Evolutionary conservation across 2,329 filamentous ascomycete species (phyloP), one percentile per base, ranked within the genome.

Genomic region (Colletotrichum echinochloae): DNA sequence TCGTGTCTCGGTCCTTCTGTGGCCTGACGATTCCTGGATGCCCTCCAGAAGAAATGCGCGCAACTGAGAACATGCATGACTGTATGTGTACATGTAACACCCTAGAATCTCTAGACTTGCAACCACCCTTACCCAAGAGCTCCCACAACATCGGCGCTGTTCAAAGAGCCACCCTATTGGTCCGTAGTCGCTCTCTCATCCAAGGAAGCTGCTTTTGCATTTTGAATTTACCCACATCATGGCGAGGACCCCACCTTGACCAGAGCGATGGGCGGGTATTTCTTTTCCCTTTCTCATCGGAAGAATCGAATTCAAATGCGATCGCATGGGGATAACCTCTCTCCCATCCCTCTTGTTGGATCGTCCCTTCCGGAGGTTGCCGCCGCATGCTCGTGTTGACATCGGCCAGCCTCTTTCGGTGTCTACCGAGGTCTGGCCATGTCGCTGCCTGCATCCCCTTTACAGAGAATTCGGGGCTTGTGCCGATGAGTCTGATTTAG

Each of bases 21-120:
- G 49, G 56, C 67, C 56, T 35, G 46, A 56, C 35, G 20, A 61
- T 60, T 51, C 67, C 65, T 71, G 68, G 68, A 71, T 71, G 46
- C 30, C 57, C 64, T 68, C 64, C 68, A 68, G 59, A 59, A 44
- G 26, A 52, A 68, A 66, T 51, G 59, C 49, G 64, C 52, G 52
- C 68, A 63, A 68, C 37, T 54, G 51, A 59, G 64, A 57, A 28
- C 41, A 41, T 68, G 28, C 52, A 41, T 60, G 23, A 49, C 16
- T 46, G 20, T 46, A 7, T 20, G 18, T 44, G 44, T 23, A 9
- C 11, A 9, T 68, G 39, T 66, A 26, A 54, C 52, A 46, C 64
- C 68, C 68, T 68, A 7, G 57, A 48, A 71, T 64, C 68, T 35
- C 59, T 35, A 44, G 28, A 41, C 16, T 52, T 49, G 56, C 57